Evolutionary conservation across 1,284 basidiomycete species (phyloP).

Genomic region (Ganoderma meredithae): DNA sequence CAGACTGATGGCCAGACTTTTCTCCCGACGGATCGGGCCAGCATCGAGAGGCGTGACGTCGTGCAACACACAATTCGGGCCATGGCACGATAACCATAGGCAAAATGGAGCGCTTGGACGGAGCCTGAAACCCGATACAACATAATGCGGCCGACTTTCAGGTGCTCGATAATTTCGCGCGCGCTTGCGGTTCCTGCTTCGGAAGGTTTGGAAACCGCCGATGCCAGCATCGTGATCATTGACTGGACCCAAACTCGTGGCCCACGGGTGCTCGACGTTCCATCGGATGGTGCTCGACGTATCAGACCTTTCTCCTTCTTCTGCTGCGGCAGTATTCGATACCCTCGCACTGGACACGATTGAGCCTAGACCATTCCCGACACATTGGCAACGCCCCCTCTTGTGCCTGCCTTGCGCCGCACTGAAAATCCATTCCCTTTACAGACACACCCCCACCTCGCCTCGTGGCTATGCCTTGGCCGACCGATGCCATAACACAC

Average conservation of each 20-base stretch:
- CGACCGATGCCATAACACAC: not conserved
- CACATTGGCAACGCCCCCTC: not conserved
- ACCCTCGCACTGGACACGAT: not conserved
- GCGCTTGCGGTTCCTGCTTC: not conserved
- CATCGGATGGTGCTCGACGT: not conserved
- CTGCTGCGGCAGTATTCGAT: not conserved
- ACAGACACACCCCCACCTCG: not conserved
- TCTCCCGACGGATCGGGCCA: not conserved
- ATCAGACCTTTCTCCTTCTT: not conserved
- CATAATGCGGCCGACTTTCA: not conserved
- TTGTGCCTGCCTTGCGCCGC: not conserved
- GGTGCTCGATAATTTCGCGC: not conserved
- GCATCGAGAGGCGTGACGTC: not conserved
- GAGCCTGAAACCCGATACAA: not conserved
- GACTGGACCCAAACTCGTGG: not conserved
- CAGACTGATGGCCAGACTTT: not conserved
- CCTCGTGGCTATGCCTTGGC: not conserved
- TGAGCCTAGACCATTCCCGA: not conserved
- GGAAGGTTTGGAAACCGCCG: not conserved
- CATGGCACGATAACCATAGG: constrained; percentile 8
- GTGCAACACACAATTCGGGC: not conserved
- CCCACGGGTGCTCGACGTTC: not conserved
- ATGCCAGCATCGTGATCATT: not conserved
- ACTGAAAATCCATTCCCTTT: not conserved
- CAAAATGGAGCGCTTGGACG: not conserved